A percentile compares a stretch with the other conserved stretches of the same genome.
Evolutionary conservation across 2,329 filamentous ascomycete species (phyloP).

Genomic region (Elsinoe necatrix): DNA sequence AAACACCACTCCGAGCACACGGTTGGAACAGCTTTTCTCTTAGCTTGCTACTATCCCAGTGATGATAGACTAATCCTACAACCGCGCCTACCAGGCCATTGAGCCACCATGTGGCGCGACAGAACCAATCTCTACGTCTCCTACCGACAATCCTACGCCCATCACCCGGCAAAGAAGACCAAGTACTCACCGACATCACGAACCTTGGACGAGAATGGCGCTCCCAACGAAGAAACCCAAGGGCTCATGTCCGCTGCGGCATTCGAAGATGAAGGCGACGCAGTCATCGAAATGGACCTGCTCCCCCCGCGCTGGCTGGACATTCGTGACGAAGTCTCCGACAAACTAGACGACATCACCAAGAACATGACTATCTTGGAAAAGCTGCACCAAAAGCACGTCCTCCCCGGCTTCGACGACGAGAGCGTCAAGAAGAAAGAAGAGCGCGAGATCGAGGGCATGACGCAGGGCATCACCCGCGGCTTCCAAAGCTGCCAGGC

Average conservation of each 20-base stretch:
- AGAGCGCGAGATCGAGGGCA: constrained; percentile 77
- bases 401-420: constrained; percentile 92
- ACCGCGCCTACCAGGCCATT: constrained; percentile 2
- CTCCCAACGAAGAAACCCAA: constrained; percentile 56
- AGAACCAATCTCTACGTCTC: constrained; percentile 98
- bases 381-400: constrained; percentile 92
- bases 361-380: constrained; percentile 78
- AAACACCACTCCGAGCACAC: background rate
- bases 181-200: constrained; percentile 47
- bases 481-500: constrained; percentile 85
- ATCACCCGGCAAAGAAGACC: constrained; percentile 81
- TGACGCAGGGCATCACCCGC: constrained; percentile 84
- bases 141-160: constrained; percentile 96
- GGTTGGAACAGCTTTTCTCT: background rate
- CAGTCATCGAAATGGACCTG: constrained; percentile 96
- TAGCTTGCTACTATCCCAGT: background rate
- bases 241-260: constrained; percentile 75
- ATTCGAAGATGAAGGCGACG: constrained; percentile 76
- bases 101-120: constrained; percentile 64
- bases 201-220: constrained; percentile 40
- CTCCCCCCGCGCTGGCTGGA: constrained; percentile 94
- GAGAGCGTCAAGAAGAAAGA: constrained; percentile 81
- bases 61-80: background rate
- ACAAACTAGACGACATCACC: constrained; percentile 70
- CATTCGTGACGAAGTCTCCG: constrained; percentile 84